These are phyloP conservation scores for Arabis alpina DNA, from an alignment of 345 rosid species.

Conservation along the genomic window DNA sequence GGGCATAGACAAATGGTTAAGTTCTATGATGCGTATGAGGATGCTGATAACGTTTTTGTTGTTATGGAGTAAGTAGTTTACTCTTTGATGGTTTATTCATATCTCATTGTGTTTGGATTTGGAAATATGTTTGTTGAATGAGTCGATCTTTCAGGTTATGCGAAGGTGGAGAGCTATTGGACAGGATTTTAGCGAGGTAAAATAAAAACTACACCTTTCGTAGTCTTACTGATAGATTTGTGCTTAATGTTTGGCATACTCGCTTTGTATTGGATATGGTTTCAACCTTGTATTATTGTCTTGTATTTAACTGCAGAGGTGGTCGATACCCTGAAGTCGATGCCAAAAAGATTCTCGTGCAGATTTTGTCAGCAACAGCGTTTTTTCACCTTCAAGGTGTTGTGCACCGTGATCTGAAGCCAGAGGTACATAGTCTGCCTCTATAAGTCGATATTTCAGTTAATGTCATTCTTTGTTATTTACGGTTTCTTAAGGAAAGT, in stretches of 20 bases:
- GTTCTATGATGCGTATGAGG: constrained; percentile 84
- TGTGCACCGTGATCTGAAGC: constrained; percentile 95
- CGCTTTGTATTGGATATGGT: background rate
- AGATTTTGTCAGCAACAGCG: constrained; percentile 81
- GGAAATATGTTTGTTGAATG: constrained; percentile 9
- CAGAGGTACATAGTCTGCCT: constrained; percentile 65
- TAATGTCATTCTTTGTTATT: background rate
- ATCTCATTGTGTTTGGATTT: background rate
- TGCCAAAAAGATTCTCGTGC: constrained; percentile 74
- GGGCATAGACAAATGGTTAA: constrained; percentile 81
- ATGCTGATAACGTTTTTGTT: constrained; percentile 71
- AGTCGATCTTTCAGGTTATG: constrained; percentile 65
- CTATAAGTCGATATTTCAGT: background rate
- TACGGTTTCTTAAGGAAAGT: background rate
- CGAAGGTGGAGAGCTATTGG: constrained; percentile 95
- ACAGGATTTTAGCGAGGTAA: constrained; percentile 92
- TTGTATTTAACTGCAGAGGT: constrained; percentile 62
- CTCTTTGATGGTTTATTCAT: background rate
- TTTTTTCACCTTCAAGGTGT: constrained; percentile 98
- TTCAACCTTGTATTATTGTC: background rate
- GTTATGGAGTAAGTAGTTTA: constrained; percentile 82
- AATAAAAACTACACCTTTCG: background rate
- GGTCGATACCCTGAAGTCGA: constrained; percentile 92
- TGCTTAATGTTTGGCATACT: background rate
- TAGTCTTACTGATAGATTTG: background rate